Conservation (phyloP, 768 basidiomycete genomes). For the Leucosporidium creatinivorum region DNA sequence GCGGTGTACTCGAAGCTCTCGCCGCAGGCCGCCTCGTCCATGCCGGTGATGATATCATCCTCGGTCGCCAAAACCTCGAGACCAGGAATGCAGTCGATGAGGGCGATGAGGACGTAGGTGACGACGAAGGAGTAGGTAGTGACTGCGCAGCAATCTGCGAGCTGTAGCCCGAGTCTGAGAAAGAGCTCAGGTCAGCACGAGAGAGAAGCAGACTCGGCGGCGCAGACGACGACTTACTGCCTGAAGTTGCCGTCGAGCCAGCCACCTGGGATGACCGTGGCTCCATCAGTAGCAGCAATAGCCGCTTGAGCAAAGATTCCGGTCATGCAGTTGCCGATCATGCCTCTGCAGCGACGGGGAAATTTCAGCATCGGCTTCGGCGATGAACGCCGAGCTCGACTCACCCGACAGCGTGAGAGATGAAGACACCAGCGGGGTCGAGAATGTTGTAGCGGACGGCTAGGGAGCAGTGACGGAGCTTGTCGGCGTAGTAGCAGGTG, state of each 20-base stretch:
- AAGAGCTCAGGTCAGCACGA: background rate
- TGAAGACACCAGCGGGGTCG: background rate
- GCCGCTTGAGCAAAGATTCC: conserved; percentile 73
- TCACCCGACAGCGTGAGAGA: background rate
- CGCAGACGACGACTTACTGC: conserved; percentile 44
- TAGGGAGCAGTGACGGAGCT: background rate
- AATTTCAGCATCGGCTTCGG: background rate
- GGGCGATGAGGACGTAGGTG: background rate
- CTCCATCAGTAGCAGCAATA: conserved; percentile 74
- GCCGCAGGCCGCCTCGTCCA: background rate
- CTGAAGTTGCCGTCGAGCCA: conserved; percentile 61
- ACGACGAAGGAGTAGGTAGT: conserved; percentile 12
- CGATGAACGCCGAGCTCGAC: background rate
- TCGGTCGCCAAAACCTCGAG: conserved; percentile 13
- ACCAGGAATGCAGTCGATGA: conserved; percentile 7
- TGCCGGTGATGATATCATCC: background rate
- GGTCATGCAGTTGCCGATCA: conserved; percentile 56
- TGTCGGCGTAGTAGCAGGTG: conserved; percentile 39
- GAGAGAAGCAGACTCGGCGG: background rate
- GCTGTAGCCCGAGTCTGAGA: background rate
- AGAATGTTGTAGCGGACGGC: background rate
- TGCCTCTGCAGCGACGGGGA: conserved; percentile 36
- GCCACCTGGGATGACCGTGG: conserved; percentile 57
- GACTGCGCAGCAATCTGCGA: conserved; percentile 6
- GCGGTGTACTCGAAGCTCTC: background rate